These are phyloP conservation scores for Globisporangium lucens DNA, from an alignment of 352 stramenopile species.

Conservation along the genomic window DNA sequence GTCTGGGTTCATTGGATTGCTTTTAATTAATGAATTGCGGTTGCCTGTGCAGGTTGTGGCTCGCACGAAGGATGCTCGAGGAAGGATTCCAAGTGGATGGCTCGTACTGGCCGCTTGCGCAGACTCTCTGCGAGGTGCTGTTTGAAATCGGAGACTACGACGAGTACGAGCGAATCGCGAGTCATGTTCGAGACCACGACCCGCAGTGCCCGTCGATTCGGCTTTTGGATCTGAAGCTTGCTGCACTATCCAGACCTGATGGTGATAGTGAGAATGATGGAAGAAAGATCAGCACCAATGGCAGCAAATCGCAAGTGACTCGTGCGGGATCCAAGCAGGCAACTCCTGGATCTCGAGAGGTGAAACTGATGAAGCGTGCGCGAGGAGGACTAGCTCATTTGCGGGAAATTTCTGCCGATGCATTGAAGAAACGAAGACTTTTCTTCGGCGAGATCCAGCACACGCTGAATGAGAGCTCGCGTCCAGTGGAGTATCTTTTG, in stretches of 20 bases:
- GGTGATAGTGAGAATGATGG: background rate
- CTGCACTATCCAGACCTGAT: background rate
- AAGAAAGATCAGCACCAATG: background rate
- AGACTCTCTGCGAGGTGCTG: constrained; percentile 58
- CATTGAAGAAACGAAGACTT: constrained; percentile 32
- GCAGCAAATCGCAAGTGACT: background rate
- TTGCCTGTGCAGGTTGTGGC: constrained; percentile 40
- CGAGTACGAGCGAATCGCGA: constrained; percentile 44
- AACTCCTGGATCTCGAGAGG: background rate
- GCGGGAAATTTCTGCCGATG: constrained; percentile 5
- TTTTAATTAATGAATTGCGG: background rate
- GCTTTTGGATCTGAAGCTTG: constrained; percentile 25
- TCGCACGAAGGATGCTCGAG: constrained; percentile 55
- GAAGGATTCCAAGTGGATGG: constrained; percentile 52
- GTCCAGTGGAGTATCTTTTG: constrained; percentile 37
- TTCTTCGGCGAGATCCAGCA: constrained; percentile 21
- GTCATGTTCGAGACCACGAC: constrained; percentile 43
- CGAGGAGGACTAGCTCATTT: constrained; percentile 12
- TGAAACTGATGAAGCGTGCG: constrained; percentile 18
- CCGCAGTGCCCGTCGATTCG: constrained; percentile 35
- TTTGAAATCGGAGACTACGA: constrained; percentile 45
- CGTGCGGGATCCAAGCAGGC: background rate
- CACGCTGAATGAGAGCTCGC: constrained; percentile 16
- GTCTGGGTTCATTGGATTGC: background rate
- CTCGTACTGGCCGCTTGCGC: constrained; percentile 62